A percentile compares a stretch with the other conserved stretches of the same genome.
These are phyloP conservation scores for Draba incana DNA, from an alignment of 345 rosid genomes.

Conservation along the genomic window DNA sequence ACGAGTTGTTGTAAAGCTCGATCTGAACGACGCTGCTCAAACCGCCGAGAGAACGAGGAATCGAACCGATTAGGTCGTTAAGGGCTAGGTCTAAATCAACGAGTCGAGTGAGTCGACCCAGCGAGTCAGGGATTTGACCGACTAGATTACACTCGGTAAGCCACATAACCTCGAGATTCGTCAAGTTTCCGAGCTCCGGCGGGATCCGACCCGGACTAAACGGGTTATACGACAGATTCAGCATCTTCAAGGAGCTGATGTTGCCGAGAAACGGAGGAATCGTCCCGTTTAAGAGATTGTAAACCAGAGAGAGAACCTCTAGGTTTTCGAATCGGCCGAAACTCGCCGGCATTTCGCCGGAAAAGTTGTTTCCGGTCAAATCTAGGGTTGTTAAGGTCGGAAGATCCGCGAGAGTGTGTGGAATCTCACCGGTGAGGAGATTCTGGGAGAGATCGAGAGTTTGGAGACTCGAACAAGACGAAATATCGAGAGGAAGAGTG, in stretches of 20 bases:
- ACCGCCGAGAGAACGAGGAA: constrained; percentile 79
- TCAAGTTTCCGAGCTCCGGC: constrained; percentile 81
- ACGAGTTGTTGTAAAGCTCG: constrained; percentile 94
- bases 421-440: constrained; percentile 72
- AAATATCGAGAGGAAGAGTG: constrained; percentile 64
- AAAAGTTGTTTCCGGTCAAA: constrained; percentile 81
- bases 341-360: constrained; percentile 79
- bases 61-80: constrained; percentile 59
- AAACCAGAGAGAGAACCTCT: constrained; percentile 79
- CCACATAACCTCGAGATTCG: constrained; percentile 86
- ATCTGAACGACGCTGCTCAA: constrained; percentile 71
- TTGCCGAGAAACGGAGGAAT: constrained; percentile 74
- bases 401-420: constrained; percentile 59
- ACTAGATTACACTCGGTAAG: constrained; percentile 79
- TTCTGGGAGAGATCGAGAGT: constrained; percentile 85
- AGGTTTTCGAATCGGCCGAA: constrained; percentile 68
- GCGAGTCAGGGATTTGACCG: constrained; percentile 85
- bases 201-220: constrained; percentile 79
- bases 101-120: constrained; percentile 69
- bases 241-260: constrained; percentile 64
- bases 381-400: constrained; percentile 60
- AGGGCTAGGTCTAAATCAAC: constrained; percentile 84
- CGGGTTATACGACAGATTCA: constrained; percentile 88
- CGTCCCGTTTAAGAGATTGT: constrained; percentile 72
- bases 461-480: constrained; percentile 57